Evolutionary conservation across 2,329 filamentous ascomycete species (phyloP), one percentile per base, ranked within the genome.

Genomic region (Aspergillus alliaceus): DNA sequence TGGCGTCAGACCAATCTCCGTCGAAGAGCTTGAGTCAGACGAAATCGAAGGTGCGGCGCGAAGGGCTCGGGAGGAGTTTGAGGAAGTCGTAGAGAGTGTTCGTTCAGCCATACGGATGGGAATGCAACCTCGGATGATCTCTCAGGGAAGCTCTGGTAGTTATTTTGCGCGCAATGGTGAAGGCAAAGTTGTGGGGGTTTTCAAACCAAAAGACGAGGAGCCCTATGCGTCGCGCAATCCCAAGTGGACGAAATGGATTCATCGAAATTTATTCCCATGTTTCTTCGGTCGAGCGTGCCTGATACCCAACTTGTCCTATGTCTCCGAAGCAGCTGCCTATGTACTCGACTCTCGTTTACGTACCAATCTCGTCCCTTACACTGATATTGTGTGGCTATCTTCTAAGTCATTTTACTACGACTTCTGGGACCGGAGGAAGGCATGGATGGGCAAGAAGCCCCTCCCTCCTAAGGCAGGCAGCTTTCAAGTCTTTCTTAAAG

Each of bases 181-280:
- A 56, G 95, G 95, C 51, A 97, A 96, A 78, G 91, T 97, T 15
- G 91, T 99, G 4, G 95, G 93, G 34, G 95, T 99, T 4, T 99
- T 99, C 79, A 99, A 99, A 75, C 95, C 95, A 40, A 99, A 99
- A 77, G 95, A 99, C 67, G 95, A 99, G 77, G 96, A 99, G 75
- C 95, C 95, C 1, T 99, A 97, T 71, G 95, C 95, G 1, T 95
- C 91, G 31, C 90, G 91, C 65, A 99, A 99, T 71, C 95, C 95
- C 6, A 99, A 99, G 74, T 98, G 93, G 93, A 98, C 96, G 66
- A 99, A 99, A 77, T 99, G 95, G 95, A 93, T 99, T 79, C 95
- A 99, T 75, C 84, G 95, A 62, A 99, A 99, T 73, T 73, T 99
- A 63, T 98, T 99, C 66, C 95, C 95, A 8, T 99, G 96, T 78